Base-by-base conservation (phyloP, 345 rosid genomes). In the Cardamine occulta region DNA sequence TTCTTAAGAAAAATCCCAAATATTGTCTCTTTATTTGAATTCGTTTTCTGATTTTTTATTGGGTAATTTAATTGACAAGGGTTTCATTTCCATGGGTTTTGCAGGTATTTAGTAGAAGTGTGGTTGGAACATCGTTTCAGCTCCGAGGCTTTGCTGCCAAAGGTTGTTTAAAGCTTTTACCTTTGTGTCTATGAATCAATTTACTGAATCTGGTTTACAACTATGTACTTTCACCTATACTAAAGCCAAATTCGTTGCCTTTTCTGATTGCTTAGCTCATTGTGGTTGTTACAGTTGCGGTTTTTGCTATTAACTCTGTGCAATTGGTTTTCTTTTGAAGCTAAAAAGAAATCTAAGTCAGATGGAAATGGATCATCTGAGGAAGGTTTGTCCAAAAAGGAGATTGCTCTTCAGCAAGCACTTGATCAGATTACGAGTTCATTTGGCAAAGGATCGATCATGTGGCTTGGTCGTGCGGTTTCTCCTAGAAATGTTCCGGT, bases 391-490 rank as follows among this genome's bases (percentile, higher is more conserved):
- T 85, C 98, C 3, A 85, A 87, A 81, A 96, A 88, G 80, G 98
- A 93, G 66, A 60, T 93, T 79, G 97, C 98, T 15, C 77, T 96
- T 15, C 86, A 96, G 59, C 93, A 87, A 60, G 99, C 98, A 19
- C 68, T 96, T 72, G 97, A 91, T 80, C 97, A 93, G 80, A 93
- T 96, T 17, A 91, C 94, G 1, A 84, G 83, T 35, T 61, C 91
- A 2, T 93, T 86, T 74, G 98, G 98, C 39, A 93, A 93, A 83
- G 99, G 98, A 3, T 82, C 98, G 1, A 89, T 93, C 12, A 93
- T 93, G 97, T 95, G 96, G 93, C 90, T 91, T 17, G 98, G 97
- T 60, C 87, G 90, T 32, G 88, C 93, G 32, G 75, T 67, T 47
- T 63, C 91, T 68, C 86, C 89, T 28, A 83, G 82, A 80, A 74